Evolutionary conservation across 2,329 filamentous ascomycete species (phyloP).

Genomic region (Trichoderma semiorbis): DNA sequence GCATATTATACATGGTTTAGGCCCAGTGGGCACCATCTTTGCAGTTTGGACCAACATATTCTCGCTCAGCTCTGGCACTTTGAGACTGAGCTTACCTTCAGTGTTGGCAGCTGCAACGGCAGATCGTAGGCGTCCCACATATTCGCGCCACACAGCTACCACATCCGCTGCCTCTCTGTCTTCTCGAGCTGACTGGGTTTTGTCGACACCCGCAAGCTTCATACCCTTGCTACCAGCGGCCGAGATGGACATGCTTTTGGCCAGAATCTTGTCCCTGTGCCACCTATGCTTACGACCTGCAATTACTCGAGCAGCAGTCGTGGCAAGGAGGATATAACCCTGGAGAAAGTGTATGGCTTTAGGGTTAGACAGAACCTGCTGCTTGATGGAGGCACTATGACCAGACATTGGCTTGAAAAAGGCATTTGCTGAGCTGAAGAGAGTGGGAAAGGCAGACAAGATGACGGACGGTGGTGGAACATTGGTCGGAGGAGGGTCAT

Average conservation of each 20-base stretch:
- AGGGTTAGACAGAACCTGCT: slow-evolving; percentile 61
- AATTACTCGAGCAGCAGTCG: slow-evolving; percentile 74
- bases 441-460: slow-evolving; percentile 68
- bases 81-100: slow-evolving; percentile 49
- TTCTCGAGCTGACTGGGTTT: slow-evolving; percentile 75
- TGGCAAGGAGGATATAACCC: slow-evolving; percentile 60
- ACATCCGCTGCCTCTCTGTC: slow-evolving; percentile 81
- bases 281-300: slow-evolving; percentile 82
- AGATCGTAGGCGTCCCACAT: slow-evolving; percentile 70
- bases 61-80: slow-evolving; percentile 68
- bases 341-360: slow-evolving; percentile 60
- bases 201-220: slow-evolving; percentile 87
- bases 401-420: slow-evolving; percentile 64
- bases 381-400: slow-evolving; percentile 55
- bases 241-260: slow-evolving; percentile 86
- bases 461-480: slow-evolving; percentile 84
- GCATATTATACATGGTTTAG: slow-evolving; percentile 77
- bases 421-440: slow-evolving; percentile 64
- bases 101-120: slow-evolving; percentile 66
- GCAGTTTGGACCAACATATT: slow-evolving; percentile 64
- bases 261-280: slow-evolving; percentile 82
- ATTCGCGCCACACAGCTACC: slow-evolving; percentile 68
- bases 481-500: slow-evolving; percentile 68
- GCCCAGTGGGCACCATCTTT: slow-evolving; percentile 70
- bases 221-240: slow-evolving; percentile 75